Evolutionary conservation across 495 filamentous ascomycete species (phyloP).

Genomic region (Xylaria castorea): DNA sequence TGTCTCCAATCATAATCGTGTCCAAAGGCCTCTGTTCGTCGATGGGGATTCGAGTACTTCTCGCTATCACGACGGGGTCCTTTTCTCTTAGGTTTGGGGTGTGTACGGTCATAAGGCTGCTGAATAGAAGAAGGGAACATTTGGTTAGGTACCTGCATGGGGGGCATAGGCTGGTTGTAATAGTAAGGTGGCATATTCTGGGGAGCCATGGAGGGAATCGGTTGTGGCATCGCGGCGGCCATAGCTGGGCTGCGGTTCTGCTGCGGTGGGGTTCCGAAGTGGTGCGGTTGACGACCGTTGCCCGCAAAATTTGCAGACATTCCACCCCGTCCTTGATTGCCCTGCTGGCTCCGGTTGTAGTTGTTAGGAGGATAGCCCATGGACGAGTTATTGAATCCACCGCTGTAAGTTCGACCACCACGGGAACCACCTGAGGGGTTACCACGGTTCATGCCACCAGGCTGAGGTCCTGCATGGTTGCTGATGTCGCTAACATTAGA

Average conservation of each 20-base stretch:
- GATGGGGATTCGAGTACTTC: slow-evolving; percentile 49
- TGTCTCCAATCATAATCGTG: slow-evolving; percentile 40
- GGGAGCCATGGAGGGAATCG: slow-evolving; percentile 69
- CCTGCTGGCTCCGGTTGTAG: slow-evolving; percentile 62
- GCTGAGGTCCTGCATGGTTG: slow-evolving; percentile 65
- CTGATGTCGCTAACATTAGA: slow-evolving; percentile 79
- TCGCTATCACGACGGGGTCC: slow-evolving; percentile 51
- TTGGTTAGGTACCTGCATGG: slow-evolving; percentile 71
- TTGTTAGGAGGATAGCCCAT: slow-evolving; percentile 70
- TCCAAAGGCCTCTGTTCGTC: slow-evolving; percentile 41
- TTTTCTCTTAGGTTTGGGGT: slow-evolving; percentile 50
- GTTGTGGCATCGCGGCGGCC: slow-evolving; percentile 65
- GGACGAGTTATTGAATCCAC: slow-evolving; percentile 63
- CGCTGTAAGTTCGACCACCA: slow-evolving; percentile 74
- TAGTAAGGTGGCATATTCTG: slow-evolving; percentile 63
- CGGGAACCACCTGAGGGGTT: slow-evolving; percentile 61
- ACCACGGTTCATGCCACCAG: slow-evolving; percentile 41
- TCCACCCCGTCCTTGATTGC: slow-evolving; percentile 69
- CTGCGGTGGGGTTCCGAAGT: slow-evolving; percentile 37
- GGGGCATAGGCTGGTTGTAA: slow-evolving; percentile 48
- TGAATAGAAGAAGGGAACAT: slow-evolving; percentile 61
- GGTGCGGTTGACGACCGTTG: slow-evolving; percentile 32
- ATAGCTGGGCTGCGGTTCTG: slow-evolving; percentile 74
- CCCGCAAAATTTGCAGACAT: slow-evolving; percentile 69
- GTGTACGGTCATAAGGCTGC: slow-evolving; percentile 36